Percentiles rank a stretch among this genome's conserved stretches.
These are phyloP conservation scores for Rutstroemia sp. DNA, from an alignment of 2,329 filamentous ascomycete genomes.

Conservation along the genomic window DNA sequence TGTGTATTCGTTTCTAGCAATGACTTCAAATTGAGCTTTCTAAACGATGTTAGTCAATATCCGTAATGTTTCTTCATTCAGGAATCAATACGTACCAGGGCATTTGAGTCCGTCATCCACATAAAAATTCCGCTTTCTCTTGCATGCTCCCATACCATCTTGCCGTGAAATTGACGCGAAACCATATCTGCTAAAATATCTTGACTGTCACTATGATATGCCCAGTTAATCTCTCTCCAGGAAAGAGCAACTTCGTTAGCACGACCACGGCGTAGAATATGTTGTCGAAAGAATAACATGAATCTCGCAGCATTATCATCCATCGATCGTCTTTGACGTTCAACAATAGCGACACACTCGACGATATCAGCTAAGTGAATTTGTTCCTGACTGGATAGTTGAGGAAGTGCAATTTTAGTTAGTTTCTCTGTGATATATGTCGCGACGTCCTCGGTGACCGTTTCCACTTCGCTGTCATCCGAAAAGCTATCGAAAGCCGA, in stretches of 20 bases:
- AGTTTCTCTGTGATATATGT: conserved; percentile 67
- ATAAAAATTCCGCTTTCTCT: conserved; percentile 86
- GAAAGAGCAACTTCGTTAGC: conserved; percentile 58
- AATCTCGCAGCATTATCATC: conserved; percentile 86
- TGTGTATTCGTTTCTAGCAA: conserved; percentile 90
- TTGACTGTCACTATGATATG: conserved; percentile 77
- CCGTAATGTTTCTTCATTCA: conserved; percentile 1
- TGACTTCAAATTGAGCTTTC: conserved; percentile 76
- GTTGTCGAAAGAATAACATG: conserved; percentile 79
- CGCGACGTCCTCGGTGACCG: conserved; percentile 66
- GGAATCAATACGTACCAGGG: conserved; percentile 54
- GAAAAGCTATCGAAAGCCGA: conserved; percentile 41
- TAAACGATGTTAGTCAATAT: conserved; percentile 29
- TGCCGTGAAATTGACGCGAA: conserved; percentile 68
- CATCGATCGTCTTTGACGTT: conserved; percentile 80
- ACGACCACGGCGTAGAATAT: conserved; percentile 61
- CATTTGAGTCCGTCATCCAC: conserved; percentile 75
- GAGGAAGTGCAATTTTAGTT: conserved; percentile 65
- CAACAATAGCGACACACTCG: conserved; percentile 76
- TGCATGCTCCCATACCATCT: conserved; percentile 78
- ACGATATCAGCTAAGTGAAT: conserved; percentile 79
- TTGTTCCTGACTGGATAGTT: conserved; percentile 78
- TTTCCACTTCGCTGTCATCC: conserved; percentile 50
- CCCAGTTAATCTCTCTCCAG: conserved; percentile 79
- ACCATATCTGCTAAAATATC: conserved; percentile 85